phyloP scores from a whole-genome alignment of 768 basidiomycete genomes.

The Mycena indigotica region DNA sequence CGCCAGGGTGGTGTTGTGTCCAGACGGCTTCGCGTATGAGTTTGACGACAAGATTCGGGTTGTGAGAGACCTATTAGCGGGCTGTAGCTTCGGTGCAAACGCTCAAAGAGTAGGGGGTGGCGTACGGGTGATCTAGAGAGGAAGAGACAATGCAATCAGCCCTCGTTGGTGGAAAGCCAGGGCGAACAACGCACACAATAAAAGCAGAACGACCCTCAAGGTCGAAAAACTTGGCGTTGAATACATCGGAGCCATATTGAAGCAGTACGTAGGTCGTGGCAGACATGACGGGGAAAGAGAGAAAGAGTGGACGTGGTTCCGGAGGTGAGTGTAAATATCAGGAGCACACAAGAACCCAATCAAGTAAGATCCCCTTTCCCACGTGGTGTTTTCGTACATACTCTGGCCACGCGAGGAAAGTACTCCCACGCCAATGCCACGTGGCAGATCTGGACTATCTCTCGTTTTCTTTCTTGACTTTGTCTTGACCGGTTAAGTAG shows the following conservation, averaged over 20 bases:
- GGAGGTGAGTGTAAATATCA: neutral
- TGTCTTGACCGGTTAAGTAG: too few species aligned
- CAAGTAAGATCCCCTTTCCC: neutral
- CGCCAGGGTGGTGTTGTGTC: conserved; percentile 65
- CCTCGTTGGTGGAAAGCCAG: too few species aligned
- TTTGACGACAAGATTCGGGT: conserved; percentile 64
- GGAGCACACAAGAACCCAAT: neutral
- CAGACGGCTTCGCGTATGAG: conserved; percentile 66
- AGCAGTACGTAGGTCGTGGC: neutral
- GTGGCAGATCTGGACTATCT: neutral
- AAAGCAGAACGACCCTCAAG: conserved; percentile 65
- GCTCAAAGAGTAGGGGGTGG: neutral
- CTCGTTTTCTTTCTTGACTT: neutral
- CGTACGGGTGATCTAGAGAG: conserved; percentile 21
- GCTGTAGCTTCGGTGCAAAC: too few species aligned
- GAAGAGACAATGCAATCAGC: neutral
- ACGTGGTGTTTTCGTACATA: neutral
- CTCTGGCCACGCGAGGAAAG: neutral
- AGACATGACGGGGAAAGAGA: neutral
- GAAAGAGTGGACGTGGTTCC: neutral
- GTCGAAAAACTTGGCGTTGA: conserved; percentile 64
- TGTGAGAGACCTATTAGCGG: conserved; percentile 48
- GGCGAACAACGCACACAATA: conserved; percentile 55
- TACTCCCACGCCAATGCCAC: neutral
- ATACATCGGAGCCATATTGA: conserved; percentile 60